A percentile compares a stretch with the other conserved stretches of the same genome.
phyloP scores from a whole-genome alignment of 495 filamentous ascomycete species.

The Neurospora discreta region DNA sequence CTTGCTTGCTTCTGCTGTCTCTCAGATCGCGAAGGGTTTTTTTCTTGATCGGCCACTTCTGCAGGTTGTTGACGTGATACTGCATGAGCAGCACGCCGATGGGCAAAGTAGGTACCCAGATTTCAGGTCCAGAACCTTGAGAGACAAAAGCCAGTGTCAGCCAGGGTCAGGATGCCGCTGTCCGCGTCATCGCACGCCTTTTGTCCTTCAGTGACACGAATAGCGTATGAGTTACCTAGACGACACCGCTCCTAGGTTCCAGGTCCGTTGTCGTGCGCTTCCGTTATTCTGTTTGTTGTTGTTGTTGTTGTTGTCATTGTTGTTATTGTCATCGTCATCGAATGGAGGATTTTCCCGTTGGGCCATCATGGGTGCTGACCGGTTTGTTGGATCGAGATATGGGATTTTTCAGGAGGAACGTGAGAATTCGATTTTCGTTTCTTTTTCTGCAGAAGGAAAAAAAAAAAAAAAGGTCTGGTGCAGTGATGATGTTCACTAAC shows the following conservation, averaged over 20 bases:
- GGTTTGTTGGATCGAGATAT: background rate
- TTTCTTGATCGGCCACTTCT: background rate
- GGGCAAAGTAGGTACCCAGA: background rate
- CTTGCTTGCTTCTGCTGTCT: background rate
- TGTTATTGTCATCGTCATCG: background rate
- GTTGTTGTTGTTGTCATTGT: background rate
- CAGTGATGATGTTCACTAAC: background rate
- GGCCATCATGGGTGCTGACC: background rate
- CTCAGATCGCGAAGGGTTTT: background rate
- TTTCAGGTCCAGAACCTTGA: background rate
- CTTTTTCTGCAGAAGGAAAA: background rate
- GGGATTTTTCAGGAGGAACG: background rate
- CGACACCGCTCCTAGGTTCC: background rate
- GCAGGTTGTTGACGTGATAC: constrained; percentile 1
- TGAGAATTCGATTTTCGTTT: background rate
- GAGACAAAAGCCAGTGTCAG: background rate
- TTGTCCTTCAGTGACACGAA: background rate
- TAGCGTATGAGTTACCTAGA: background rate
- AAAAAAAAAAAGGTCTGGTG: too few relatives aligned
- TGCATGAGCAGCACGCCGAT: background rate
- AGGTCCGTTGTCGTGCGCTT: background rate
- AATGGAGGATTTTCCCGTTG: background rate
- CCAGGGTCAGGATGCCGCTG: background rate
- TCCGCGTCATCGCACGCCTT: background rate
- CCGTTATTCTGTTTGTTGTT: background rate